Evolutionary conservation across 2,329 filamentous ascomycete species (phyloP).

Genomic region (Fusarium goolgardi): DNA sequence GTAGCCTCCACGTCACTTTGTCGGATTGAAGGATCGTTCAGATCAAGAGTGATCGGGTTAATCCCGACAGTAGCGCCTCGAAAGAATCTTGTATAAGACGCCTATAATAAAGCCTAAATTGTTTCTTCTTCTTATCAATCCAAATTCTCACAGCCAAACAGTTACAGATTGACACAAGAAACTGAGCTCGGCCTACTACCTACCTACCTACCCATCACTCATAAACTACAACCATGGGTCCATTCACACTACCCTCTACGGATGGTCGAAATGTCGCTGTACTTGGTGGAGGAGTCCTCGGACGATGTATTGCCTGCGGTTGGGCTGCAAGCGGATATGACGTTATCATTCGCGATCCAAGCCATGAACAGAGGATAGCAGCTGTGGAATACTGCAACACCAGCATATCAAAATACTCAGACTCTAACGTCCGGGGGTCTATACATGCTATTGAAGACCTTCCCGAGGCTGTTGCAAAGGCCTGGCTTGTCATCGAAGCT

Average conservation of each 20-base stretch:
- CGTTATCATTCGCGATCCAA: constrained; percentile 15
- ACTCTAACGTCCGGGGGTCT: background rate
- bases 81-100: background rate
- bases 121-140: background rate
- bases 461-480: background rate
- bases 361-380: constrained; percentile 3
- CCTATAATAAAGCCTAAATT: background rate
- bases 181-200: accelerated
- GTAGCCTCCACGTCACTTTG: background rate
- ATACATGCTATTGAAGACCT: background rate
- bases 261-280: background rate
- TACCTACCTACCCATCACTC: no score
- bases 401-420: constrained; percentile 6
- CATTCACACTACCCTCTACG: constrained; percentile 5
- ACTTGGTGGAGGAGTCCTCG: constrained; percentile 11
- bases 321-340: constrained; percentile 24
- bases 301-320: constrained; percentile 13
- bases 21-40: background rate
- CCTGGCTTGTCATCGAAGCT: constrained; percentile 23
- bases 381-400: constrained; percentile 11
- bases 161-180: background rate
- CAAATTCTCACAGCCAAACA: background rate
- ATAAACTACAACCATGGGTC: background rate
- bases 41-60: background rate
- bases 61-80: background rate